These are phyloP conservation scores for Neurospora sp. DNA, from an alignment of 495 filamentous ascomycete species.

Conservation along the genomic window DNA sequence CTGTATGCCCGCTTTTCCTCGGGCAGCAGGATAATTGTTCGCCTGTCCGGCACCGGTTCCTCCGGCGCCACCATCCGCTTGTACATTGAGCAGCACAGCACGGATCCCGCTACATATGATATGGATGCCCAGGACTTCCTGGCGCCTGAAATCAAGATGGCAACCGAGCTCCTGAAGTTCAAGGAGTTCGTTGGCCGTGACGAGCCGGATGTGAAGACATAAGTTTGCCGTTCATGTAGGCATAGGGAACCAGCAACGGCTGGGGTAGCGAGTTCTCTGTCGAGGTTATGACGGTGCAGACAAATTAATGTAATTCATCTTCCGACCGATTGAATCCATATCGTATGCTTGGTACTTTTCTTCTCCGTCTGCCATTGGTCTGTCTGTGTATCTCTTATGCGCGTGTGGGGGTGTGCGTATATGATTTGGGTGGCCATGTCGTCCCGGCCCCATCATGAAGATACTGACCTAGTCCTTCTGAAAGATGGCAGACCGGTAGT, in stretches of 20 bases:
- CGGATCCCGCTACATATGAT: conserved; percentile 61
- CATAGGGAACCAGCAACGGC: background rate
- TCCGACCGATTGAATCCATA: background rate
- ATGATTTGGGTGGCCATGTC: background rate
- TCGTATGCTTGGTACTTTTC: background rate
- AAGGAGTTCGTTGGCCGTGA: conserved; percentile 82
- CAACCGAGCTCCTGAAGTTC: conserved; percentile 75
- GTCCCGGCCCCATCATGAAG: background rate
- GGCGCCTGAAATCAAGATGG: conserved; percentile 74
- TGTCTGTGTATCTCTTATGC: background rate
- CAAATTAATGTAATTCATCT: background rate
- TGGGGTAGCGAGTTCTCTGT: background rate
- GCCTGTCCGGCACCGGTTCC: conserved; percentile 87
- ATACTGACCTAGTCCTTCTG: conserved; percentile 8
- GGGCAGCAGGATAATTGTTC: conserved; percentile 86
- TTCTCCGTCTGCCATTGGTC: background rate
- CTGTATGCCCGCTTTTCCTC: conserved; percentile 92
- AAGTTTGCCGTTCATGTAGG: conserved; percentile 14
- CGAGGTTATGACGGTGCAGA: background rate
- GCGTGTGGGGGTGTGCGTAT: background rate
- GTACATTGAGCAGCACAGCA: conserved; percentile 86
- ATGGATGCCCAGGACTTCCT: conserved; percentile 89
- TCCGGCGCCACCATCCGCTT: conserved; percentile 92
- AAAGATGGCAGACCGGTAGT: conserved; percentile 62
- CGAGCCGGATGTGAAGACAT: conserved; percentile 93